phyloP scores from a whole-genome alignment of 2,329 filamentous ascomycete species.

The Pyrenophora seminiperda region DNA sequence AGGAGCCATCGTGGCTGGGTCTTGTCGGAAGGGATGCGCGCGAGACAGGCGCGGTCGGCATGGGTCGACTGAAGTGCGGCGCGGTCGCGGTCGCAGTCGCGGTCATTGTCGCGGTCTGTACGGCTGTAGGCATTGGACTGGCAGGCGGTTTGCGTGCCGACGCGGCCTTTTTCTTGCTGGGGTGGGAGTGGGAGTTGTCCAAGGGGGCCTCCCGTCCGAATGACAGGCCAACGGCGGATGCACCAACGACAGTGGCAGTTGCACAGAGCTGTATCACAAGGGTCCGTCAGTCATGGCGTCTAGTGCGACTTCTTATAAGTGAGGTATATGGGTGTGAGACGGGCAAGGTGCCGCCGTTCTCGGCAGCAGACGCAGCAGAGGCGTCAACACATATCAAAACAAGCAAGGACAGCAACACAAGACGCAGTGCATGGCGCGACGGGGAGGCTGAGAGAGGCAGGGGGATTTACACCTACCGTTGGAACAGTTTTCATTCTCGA shows the following conservation, averaged over 20 bases:
- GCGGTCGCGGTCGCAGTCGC: conserved; percentile 30
- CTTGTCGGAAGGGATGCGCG: conserved; percentile 35
- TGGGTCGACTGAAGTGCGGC: conserved; percentile 33
- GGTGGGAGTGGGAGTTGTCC: conserved; percentile 30
- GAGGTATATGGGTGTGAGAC: conserved; percentile 31
- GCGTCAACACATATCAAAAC: conserved; percentile 36
- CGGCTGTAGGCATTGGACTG: conserved; percentile 36
- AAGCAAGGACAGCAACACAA: conserved; percentile 30
- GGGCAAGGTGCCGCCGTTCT: conserved; percentile 33
- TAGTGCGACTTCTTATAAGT: conserved; percentile 28
- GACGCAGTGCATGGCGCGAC: conserved; percentile 14
- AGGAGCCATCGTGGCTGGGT: conserved; percentile 38
- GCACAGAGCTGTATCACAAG: conserved; percentile 62
- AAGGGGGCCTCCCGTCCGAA: conserved; percentile 58
- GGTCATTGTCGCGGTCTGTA: conserved; percentile 34
- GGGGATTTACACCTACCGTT: conserved; percentile 49
- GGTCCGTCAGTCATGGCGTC: conserved; percentile 45
- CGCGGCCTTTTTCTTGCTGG: conserved; percentile 49
- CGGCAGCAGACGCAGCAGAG: conserved; percentile 27
- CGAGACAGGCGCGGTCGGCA: conserved; percentile 29
- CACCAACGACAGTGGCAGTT: conserved; percentile 63
- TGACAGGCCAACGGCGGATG: conserved; percentile 63
- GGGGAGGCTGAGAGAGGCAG: conserved; percentile 24
- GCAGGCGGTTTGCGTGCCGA: conserved; percentile 40
- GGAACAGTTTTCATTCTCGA: conserved; percentile 55